Conservation (phyloP, 257 asterid genomes). For the Solanum pinnatisectum region DNA sequence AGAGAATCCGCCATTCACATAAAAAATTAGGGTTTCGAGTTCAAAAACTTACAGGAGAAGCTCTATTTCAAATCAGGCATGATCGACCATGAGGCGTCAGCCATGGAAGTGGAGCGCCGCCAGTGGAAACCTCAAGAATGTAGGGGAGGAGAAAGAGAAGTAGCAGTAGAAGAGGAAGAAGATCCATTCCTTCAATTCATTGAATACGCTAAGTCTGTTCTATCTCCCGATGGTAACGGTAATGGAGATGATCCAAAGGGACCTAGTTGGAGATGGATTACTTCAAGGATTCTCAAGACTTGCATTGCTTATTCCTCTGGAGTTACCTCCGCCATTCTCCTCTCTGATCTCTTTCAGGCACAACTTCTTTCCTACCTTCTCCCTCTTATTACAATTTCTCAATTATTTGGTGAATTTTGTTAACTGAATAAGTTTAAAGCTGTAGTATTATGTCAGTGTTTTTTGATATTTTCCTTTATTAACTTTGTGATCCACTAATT, state of each 20-base stretch:
- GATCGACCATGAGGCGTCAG: conserved; percentile 23
- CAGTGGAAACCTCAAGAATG: neutral
- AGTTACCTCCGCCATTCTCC: conserved; percentile 91
- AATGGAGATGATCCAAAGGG: conserved; percentile 25
- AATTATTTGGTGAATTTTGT: neutral
- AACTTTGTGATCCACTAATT: neutral
- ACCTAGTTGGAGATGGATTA: conserved; percentile 91
- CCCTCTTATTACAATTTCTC: too few relatives aligned
- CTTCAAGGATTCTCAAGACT: conserved; percentile 32
- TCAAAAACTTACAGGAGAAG: neutral
- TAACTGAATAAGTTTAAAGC: neutral
- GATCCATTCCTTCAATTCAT: conserved; percentile 66
- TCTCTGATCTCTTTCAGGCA: conserved; percentile 80
- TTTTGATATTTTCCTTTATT: neutral
- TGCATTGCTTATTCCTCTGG: conserved; percentile 82
- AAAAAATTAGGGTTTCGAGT: neutral
- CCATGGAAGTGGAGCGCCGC: conserved; percentile 38
- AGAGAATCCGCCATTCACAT: neutral
- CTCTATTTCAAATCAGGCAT: conserved; percentile 22
- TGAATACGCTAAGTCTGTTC: conserved; percentile 41
- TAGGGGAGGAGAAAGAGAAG: neutral
- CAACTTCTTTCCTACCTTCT: too few relatives aligned
- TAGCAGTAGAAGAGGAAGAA: conserved; percentile 12
- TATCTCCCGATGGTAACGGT: neutral
- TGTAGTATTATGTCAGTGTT: too few relatives aligned